Evolutionary conservation across 768 basidiomycete genomes (phyloP).

Genomic region (Paxillus rubicundulus): DNA sequence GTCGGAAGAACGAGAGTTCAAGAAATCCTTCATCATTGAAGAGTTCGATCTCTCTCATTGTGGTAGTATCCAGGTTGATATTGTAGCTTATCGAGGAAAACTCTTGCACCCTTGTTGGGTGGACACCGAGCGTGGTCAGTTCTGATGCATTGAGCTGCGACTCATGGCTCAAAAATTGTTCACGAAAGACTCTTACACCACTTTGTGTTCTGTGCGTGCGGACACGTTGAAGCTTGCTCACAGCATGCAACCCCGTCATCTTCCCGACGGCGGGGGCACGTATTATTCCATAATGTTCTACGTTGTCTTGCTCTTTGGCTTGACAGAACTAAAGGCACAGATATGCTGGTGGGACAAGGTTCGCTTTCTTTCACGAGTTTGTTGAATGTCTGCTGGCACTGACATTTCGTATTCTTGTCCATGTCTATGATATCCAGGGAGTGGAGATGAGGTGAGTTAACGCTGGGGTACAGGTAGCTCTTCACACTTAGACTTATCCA

Average conservation of each 20-base stretch:
- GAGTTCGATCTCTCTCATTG: conserved; percentile 8
- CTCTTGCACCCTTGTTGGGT: conserved; percentile 21
- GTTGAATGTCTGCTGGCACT: neutral
- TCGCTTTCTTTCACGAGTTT: conserved; percentile 14
- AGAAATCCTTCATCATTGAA: conserved; percentile 30
- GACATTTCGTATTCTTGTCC: neutral
- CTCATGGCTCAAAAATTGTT: neutral
- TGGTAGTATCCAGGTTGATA: conserved; percentile 11
- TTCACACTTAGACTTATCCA: neutral
- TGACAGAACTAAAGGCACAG: conserved; percentile 52
- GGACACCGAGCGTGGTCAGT: conserved; percentile 25
- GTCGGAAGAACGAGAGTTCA: conserved; percentile 39
- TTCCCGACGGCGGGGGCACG: conserved; percentile 3
- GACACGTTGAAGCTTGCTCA: conserved; percentile 25
- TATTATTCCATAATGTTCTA: conserved; percentile 15
- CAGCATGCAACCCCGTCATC: conserved; percentile 3
- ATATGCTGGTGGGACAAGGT: conserved; percentile 49
- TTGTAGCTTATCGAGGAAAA: conserved; percentile 26
- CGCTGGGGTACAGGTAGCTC: neutral
- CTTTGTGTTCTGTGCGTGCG: conserved; percentile 25
- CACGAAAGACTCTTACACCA: conserved; percentile 21
- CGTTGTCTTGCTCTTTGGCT: conserved; percentile 48
- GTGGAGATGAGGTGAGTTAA: conserved; percentile 33
- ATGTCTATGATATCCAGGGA: conserved; percentile 24
- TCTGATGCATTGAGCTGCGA: too few species aligned